A percentile compares a stretch with the other conserved stretches of the same genome.
phyloP scores from a whole-genome alignment of 192 early-diverging fungal species.

The Umbelopsis ramanniana region DNA sequence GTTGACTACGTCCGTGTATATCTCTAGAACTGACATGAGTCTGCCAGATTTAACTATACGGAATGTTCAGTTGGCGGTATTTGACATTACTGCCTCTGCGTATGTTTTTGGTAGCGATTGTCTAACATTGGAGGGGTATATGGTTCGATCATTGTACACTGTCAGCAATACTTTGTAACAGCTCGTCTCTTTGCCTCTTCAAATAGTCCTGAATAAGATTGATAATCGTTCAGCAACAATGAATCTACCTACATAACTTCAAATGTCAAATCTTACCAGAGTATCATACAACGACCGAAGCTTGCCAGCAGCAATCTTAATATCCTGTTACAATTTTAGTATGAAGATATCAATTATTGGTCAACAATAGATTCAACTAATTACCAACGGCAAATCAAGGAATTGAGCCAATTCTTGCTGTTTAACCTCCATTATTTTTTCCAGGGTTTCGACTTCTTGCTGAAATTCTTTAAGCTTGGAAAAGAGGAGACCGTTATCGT shows the following conservation, averaged over 20 bases:
- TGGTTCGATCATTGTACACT: neutral
- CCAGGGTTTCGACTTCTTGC: neutral
- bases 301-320: conserved; percentile 2
- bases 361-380: neutral
- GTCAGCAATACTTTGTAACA: conserved; percentile 10
- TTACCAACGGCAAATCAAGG: neutral
- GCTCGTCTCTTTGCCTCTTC: conserved; percentile 9
- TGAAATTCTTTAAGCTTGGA: neutral
- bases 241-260: neutral
- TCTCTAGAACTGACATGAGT: too few relatives aligned
- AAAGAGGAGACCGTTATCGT: neutral
- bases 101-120: too few relatives aligned
- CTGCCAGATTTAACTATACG: too few relatives aligned
- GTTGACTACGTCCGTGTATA: too few relatives aligned
- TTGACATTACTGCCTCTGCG: too few relatives aligned
- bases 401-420: neutral
- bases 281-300: conserved; percentile 15
- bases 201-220: neutral
- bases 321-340: neutral
- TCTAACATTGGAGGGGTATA: neutral
- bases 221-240: neutral
- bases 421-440: neutral
- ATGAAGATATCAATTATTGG: neutral
- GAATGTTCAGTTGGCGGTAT: too few relatives aligned
- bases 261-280: neutral